Percentiles rank a stretch among this genome's conserved stretches.
phyloP scores from a whole-genome alignment of 83 land plant genomes.

The Picea mariana region DNA sequence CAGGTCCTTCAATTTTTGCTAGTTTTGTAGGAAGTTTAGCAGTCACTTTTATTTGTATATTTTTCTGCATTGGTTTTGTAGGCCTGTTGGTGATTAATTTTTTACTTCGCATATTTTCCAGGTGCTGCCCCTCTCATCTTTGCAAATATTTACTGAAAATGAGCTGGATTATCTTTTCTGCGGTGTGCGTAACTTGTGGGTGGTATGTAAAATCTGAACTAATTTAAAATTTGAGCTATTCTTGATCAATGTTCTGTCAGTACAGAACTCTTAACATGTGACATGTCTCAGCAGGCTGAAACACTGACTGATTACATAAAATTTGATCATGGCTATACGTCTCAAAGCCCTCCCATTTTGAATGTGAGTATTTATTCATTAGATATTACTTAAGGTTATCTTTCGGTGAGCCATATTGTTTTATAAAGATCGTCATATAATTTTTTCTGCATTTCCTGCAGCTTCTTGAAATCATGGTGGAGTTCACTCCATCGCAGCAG shows the following conservation, averaged over 20 bases:
- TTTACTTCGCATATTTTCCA: background rate
- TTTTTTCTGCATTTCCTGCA: constrained; percentile 25
- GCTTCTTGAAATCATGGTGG: constrained; percentile 88
- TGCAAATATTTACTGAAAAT: constrained; percentile 30
- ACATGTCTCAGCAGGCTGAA: constrained; percentile 46
- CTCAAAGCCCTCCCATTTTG: constrained; percentile 77
- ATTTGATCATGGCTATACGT: constrained; percentile 99
- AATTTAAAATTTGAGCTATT: constrained; percentile 9
- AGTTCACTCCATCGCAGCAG: constrained; percentile 1
- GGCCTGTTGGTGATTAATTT: background rate
- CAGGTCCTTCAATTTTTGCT: constrained; percentile 50
- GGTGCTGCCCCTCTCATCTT: constrained; percentile 8
- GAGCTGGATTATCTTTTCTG: constrained; percentile 88
- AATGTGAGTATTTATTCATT: constrained; percentile 41
- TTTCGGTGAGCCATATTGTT: background rate
- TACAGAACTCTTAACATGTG: constrained; percentile 9
- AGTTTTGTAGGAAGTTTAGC: background rate
- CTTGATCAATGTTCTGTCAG: background rate
- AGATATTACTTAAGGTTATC: background rate
- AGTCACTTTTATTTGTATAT: background rate
- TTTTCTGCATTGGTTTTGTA: background rate
- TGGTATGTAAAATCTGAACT: constrained; percentile 46
- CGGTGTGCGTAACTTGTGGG: constrained; percentile 80
- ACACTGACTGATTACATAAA: constrained; percentile 84
- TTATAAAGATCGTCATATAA: background rate